A percentile compares a stretch with the other conserved stretches of the same genome.
phyloP scores from a whole-genome alignment of 129 eudicot species.

The Helichrysum umbraculigerum region DNA sequence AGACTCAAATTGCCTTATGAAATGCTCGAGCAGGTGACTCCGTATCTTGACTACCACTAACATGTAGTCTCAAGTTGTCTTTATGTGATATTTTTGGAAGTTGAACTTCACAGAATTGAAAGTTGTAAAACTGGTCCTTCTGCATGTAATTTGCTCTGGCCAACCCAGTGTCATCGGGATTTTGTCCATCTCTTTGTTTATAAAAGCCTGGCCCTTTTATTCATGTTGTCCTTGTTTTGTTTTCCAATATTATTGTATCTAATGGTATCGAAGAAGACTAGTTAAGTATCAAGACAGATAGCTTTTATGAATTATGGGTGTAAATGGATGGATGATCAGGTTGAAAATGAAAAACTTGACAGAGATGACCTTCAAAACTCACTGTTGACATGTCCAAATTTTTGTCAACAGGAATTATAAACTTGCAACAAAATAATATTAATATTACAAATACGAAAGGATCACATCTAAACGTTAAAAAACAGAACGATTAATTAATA shows the following conservation, averaged over 20 bases:
- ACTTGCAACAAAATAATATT: no score
- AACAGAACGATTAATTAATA: no score
- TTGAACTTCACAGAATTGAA: neutral
- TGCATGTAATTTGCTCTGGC: neutral
- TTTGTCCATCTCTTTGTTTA: neutral
- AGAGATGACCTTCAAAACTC: neutral
- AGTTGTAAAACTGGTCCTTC: neutral
- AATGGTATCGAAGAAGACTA: neutral
- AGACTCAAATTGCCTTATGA: slow-evolving; percentile 62
- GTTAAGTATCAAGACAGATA: no score
- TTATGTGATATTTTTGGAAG: neutral
- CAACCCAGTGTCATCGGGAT: neutral
- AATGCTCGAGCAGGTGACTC: slow-evolving; percentile 50
- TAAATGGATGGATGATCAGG: neutral
- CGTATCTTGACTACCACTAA: slow-evolving; percentile 52
- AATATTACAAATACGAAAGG: neutral
- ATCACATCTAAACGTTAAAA: no score
- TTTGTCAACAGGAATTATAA: no score
- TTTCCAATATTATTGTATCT: neutral
- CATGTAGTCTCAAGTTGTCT: neutral
- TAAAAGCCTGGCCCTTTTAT: no score
- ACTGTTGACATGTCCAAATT: neutral
- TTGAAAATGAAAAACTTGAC: neutral
- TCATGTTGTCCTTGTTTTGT: neutral
- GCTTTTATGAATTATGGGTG: neutral